Base-by-base conservation (phyloP, 495 filamentous ascomycete species). In the Lophium mytilinum region DNA sequence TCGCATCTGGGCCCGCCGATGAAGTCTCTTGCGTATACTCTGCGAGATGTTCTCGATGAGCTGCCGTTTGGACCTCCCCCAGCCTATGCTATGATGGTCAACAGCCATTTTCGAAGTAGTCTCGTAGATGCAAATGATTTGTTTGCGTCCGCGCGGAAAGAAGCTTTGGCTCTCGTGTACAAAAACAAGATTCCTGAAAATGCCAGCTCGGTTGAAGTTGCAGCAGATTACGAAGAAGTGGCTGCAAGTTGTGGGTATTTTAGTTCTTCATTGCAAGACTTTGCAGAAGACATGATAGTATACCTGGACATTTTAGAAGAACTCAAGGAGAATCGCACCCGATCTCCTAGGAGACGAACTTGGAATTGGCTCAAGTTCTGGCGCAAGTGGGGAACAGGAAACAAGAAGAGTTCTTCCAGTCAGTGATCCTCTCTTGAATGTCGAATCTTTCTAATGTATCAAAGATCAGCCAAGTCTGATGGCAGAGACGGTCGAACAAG, bases 161-260 rank as follows among this genome's bases (percentile, higher is more conserved):
- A 86, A 50, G 89, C 91, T 0, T 76, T 98, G 1, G 77, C 81
- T 51, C 74, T 82, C 50, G 75, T 98, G 12, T 96, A 97, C 70
- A 83, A 82, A 56, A 83, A 76, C 41, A 86, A 88, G 53, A 83
- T 89, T 52, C 73, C 88, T 19, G 79, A 81, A 39, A 80, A 80
- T 53, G 72, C 82, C 4, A 76, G 81, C 34, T 79, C 81, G 1
- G 75, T 87, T 35, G 84, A 84, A 40, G 75, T 88, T n/a, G 86
- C 92, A 57, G 93, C 93, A 6, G 93, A 96, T 66, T 86, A 95
- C 49, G 93, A 98, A 68, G 93, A 98, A 70, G 90, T 97, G 9
- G 89, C 90, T 34, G 93, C 93, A 5, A 92, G 89, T 43, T 98
- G 93, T 65, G 91, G 92, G 3, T 89, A 97, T 66, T 98, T 96